Conservation (phyloP, 768 basidiomycete genomes). For the Harrya chromipes region DNA sequence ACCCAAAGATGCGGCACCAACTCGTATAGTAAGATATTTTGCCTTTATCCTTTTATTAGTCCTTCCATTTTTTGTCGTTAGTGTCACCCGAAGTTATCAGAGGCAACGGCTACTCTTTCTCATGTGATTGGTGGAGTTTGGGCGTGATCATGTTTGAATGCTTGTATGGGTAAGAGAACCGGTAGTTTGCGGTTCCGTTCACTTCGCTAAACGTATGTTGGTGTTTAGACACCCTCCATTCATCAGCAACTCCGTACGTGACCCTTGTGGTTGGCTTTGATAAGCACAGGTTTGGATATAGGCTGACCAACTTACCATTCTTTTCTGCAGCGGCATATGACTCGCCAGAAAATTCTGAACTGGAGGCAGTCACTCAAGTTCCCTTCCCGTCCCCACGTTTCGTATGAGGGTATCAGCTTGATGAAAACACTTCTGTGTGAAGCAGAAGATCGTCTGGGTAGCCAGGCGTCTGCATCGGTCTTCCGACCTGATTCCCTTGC, state of each 20-base stretch:
- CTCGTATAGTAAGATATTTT: conserved; percentile 68
- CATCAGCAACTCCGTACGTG: conserved; percentile 83
- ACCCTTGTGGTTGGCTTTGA: conserved; percentile 16
- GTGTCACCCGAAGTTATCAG: conserved; percentile 92
- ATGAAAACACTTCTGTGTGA: conserved; percentile 92
- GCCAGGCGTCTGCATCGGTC: conserved; percentile 62
- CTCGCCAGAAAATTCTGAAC: conserved; percentile 95
- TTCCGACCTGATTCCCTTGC: conserved; percentile 77
- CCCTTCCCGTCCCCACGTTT: conserved; percentile 78
- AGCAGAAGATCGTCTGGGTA: conserved; percentile 90
- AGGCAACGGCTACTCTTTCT: conserved; percentile 89
- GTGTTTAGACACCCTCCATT: conserved; percentile 83
- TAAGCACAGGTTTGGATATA: conserved; percentile 20
- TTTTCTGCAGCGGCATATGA: conserved; percentile 73
- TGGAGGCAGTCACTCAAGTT: conserved; percentile 91
- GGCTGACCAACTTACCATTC: conserved; percentile 7
- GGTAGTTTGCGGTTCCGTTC: conserved; percentile 25
- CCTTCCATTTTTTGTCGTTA: conserved; percentile 32
- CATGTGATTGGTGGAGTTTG: conserved; percentile 98
- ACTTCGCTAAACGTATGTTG: conserved; percentile 22
- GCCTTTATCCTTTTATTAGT: conserved; percentile 25
- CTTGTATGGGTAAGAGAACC: conserved; percentile 72
- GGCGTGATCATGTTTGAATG: conserved; percentile 97
- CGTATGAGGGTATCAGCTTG: conserved; percentile 82
- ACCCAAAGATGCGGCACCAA: conserved; percentile 73